A percentile compares a stretch with the other conserved stretches of the same genome.
Evolutionary conservation across 2,329 filamentous ascomycete species (phyloP).

Genomic region (Ceratocystiopsis brevicomis): DNA sequence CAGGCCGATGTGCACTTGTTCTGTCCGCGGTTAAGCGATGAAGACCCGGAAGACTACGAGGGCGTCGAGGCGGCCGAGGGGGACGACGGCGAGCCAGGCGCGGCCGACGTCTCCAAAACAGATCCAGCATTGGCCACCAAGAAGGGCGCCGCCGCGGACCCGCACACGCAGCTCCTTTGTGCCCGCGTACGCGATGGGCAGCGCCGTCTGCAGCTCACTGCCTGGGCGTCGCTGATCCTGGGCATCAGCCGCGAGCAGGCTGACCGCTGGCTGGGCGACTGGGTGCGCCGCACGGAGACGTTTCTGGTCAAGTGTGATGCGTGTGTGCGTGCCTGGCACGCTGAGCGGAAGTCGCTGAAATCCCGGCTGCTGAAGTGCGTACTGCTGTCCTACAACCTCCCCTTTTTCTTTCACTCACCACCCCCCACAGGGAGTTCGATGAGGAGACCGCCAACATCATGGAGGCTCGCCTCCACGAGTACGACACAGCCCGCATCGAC

Average conservation of each 20-base stretch:
- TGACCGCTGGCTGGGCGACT: constrained; percentile 39
- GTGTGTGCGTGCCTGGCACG: constrained; percentile 59
- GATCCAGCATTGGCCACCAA: constrained; percentile 6
- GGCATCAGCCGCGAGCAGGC: constrained; percentile 44
- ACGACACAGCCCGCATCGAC: constrained; percentile 17
- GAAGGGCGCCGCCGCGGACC: neutral
- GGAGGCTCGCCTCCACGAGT: constrained; percentile 21
- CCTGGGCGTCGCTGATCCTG: constrained; percentile 49
- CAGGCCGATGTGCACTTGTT: constrained; percentile 41
- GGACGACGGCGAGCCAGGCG: constrained; percentile 16
- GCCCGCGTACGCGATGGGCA: constrained; percentile 34
- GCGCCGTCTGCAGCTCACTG: constrained; percentile 39
- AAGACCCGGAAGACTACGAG: constrained; percentile 47
- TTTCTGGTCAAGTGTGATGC: constrained; percentile 46
- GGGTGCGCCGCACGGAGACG: constrained; percentile 35
- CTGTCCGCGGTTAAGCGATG: constrained; percentile 43
- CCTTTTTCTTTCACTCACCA: neutral
- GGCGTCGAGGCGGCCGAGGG: constrained; percentile 29
- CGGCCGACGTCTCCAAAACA: too few species aligned
- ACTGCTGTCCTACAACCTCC: neutral
- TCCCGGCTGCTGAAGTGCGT: constrained; percentile 41
- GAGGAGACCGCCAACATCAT: constrained; percentile 20
- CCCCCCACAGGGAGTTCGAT: constrained; percentile 21
- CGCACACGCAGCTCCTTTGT: too few species aligned
- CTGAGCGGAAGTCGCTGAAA: constrained; percentile 42